Percentiles rank a stretch among this genome's conserved stretches.
Conservation (phyloP, 805 yeast species). For the Maudiozyma serrabonitensis region DNA sequence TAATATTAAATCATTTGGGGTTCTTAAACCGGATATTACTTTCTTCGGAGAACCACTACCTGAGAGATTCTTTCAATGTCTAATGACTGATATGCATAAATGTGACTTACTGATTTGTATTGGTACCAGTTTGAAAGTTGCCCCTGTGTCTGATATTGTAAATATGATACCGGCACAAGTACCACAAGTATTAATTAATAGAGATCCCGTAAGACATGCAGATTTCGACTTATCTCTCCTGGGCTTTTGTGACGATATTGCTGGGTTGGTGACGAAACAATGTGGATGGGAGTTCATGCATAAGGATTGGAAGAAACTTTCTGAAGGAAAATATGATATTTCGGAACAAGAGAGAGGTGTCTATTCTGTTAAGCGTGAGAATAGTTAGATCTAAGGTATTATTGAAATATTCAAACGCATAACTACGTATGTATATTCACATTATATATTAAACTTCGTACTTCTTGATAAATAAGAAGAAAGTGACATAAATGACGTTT, state of each 20-base stretch:
- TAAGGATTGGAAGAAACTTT: constrained; percentile 32
- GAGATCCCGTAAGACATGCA: constrained; percentile 63
- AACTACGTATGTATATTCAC: background rate
- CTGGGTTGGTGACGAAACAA: constrained; percentile 48
- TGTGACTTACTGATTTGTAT: constrained; percentile 79
- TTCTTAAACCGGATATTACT: constrained; percentile 86
- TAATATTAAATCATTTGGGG: constrained; percentile 51
- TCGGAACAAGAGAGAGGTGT: constrained; percentile 24
- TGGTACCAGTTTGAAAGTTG: constrained; percentile 89
- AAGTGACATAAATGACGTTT: no score
- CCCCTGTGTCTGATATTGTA: constrained; percentile 83
- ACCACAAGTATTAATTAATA: constrained; percentile 75
- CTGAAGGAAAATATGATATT: constrained; percentile 16
- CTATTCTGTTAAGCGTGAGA: constrained; percentile 17
- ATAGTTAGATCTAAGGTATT: background rate
- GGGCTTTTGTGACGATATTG: constrained; percentile 79
- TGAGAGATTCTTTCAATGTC: constrained; percentile 46
- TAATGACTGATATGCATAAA: constrained; percentile 47
- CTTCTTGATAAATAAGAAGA: no score
- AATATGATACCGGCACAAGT: constrained; percentile 53
- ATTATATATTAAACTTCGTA: background rate
- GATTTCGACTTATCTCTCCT: constrained; percentile 70
- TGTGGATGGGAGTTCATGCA: constrained; percentile 57
- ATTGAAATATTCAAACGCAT: background rate
- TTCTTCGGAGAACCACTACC: constrained; percentile 87